Evolutionary conservation across 1,284 basidiomycete genomes (phyloP).

Genomic region (Leccinum subrobustum): DNA sequence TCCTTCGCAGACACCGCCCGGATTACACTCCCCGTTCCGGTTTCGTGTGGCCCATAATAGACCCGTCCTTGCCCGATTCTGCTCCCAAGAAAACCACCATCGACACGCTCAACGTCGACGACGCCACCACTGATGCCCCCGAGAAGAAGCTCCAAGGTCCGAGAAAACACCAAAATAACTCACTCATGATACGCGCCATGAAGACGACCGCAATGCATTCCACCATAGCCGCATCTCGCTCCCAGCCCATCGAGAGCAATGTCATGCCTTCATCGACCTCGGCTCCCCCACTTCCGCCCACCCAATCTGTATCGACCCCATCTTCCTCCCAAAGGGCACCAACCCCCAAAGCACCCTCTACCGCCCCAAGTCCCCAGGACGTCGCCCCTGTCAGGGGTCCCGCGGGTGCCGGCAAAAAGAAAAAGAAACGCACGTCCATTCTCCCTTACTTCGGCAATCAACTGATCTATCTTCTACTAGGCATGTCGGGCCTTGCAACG

Average conservation of each 20-base stretch:
- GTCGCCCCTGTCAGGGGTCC: constrained; percentile 41
- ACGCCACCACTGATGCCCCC: constrained; percentile 18
- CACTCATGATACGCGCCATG: constrained; percentile 73
- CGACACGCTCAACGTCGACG: constrained; percentile 29
- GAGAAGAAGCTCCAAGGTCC: constrained; percentile 34
- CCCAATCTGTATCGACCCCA: constrained; percentile 46
- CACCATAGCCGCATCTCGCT: constrained; percentile 45
- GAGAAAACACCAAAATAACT: constrained; percentile 64
- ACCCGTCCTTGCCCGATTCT: constrained; percentile 47
- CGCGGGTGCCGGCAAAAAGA: constrained; percentile 64
- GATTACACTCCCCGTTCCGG: constrained; percentile 78
- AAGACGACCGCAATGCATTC: constrained; percentile 70
- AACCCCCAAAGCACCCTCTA: constrained; percentile 42
- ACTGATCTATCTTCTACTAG: constrained; percentile 18
- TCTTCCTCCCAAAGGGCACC: constrained; percentile 46
- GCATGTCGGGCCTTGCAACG: constrained; percentile 27
- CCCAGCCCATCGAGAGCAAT: constrained; percentile 36
- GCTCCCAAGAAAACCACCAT: constrained; percentile 41
- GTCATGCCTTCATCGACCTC: constrained; percentile 34
- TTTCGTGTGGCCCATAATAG: constrained; percentile 76
- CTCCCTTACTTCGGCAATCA: background rate
- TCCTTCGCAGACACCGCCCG: constrained; percentile 65
- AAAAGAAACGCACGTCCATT: constrained; percentile 37
- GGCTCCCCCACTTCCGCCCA: constrained; percentile 39
- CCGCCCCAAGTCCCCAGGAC: constrained; percentile 44